Evolutionary conservation across 176 grass and related monocot species (phyloP).

Genomic region (Cenchrus americanus): DNA sequence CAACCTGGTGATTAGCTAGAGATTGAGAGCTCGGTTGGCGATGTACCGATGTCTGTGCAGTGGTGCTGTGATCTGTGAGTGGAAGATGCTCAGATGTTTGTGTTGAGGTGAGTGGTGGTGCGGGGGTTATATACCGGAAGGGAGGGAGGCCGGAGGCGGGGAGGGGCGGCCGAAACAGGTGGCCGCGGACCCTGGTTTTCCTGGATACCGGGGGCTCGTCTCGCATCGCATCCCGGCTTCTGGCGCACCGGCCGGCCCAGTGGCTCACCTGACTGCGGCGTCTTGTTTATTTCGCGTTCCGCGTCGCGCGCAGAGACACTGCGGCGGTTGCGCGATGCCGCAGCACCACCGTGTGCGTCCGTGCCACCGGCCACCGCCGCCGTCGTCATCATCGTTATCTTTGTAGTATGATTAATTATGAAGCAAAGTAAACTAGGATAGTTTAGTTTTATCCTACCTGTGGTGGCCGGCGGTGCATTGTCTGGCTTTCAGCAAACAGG

Average conservation of each 20-base stretch:
- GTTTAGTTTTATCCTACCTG: background rate
- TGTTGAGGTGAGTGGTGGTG: background rate
- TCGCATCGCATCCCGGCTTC: background rate
- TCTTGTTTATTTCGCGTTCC: background rate
- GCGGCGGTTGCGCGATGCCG: background rate
- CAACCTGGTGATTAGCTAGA: too few species aligned
- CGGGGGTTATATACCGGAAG: background rate
- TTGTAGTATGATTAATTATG: background rate
- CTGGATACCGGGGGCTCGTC: slow-evolving; percentile 20
- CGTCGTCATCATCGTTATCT: background rate
- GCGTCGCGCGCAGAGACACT: background rate
- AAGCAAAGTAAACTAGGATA: background rate
- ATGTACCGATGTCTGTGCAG: background rate
- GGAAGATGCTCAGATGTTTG: background rate
- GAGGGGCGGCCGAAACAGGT: background rate
- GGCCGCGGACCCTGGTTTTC: slow-evolving; percentile 18
- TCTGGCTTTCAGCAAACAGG: background rate
- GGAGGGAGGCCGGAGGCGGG: too few species aligned
- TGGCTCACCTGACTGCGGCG: background rate
- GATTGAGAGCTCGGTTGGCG: background rate
- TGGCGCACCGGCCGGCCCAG: background rate
- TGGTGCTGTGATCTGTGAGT: too few species aligned
- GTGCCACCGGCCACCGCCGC: too few species aligned
- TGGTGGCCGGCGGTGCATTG: background rate
- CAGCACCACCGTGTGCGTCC: background rate